These are phyloP conservation scores for Ensete ventricosum DNA, from an alignment of 176 grass and related monocot genomes.

Conservation along the genomic window DNA sequence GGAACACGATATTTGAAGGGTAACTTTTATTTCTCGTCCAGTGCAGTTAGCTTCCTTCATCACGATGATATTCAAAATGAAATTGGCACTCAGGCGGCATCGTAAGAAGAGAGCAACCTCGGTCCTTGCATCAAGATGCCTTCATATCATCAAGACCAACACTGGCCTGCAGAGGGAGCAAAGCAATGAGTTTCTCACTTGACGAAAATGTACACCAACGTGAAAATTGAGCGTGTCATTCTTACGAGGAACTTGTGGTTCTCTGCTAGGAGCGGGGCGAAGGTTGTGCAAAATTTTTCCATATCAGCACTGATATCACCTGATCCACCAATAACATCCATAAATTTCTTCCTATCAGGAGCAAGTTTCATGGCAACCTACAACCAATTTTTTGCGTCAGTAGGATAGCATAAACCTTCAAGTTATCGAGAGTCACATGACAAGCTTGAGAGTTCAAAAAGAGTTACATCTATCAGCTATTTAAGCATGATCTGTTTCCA, in stretches of 20 bases:
- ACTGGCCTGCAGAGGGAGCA: constrained; percentile 17
- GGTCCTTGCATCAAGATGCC: constrained; percentile 6
- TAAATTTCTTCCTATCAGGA: constrained; percentile 84
- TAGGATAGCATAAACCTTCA: background rate
- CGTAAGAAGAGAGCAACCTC: background rate
- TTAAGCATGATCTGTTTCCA: too few species aligned
- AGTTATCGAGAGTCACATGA: background rate
- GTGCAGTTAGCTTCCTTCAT: too few species aligned
- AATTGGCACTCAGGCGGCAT: background rate
- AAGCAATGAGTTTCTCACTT: background rate
- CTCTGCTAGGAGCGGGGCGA: constrained; percentile 49
- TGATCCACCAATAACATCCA: constrained; percentile 61
- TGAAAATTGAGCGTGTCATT: background rate
- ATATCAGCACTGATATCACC: constrained; percentile 58
- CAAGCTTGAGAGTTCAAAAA: background rate
- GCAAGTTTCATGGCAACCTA: constrained; percentile 73
- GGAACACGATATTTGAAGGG: background rate
- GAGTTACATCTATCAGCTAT: too few species aligned
- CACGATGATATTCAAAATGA: too few species aligned
- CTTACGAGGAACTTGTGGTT: constrained; percentile 81
- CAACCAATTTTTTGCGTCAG: background rate
- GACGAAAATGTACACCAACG: background rate
- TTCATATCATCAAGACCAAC: constrained; percentile 35
- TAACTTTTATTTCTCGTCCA: background rate
- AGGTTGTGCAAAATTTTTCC: constrained; percentile 48